Conservation (phyloP, 768 basidiomycete genomes). For the Sistotremastrum niveocremeum region DNA sequence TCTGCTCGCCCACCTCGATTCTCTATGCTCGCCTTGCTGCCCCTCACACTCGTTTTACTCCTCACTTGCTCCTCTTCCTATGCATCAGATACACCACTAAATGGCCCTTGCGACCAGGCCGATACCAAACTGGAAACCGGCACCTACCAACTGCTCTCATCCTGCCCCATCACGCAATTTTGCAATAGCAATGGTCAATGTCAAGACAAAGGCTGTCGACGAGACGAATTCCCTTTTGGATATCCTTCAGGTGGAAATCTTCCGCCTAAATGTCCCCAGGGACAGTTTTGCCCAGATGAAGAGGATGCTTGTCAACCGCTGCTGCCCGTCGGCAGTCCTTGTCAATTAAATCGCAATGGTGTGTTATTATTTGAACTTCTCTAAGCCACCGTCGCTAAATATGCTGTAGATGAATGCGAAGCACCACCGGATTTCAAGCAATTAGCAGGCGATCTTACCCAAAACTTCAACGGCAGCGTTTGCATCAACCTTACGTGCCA, state of each 20-base stretch:
- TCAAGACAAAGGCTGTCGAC: conserved; percentile 52
- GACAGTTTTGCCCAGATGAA: conserved; percentile 78
- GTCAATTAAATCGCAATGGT: conserved; percentile 86
- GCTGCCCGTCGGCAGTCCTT: conserved; percentile 47
- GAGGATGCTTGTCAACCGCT: conserved; percentile 50
- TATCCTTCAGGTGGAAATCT: conserved; percentile 31
- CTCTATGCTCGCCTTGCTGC: conserved; percentile 17
- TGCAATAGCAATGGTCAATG: conserved; percentile 46
- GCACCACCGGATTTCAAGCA: conserved; percentile 51
- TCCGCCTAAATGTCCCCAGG: conserved; percentile 47
- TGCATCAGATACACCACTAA: conserved; percentile 34
- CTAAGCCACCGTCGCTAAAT: no score
- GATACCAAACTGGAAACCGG: conserved; percentile 60
- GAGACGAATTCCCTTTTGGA: conserved; percentile 67
- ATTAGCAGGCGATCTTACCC: conserved; percentile 42
- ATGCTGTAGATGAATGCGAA: conserved; percentile 57
- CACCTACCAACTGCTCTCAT: conserved; percentile 68
- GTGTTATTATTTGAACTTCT: conserved; percentile 8
- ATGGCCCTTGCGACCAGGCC: conserved; percentile 31
- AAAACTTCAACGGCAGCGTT: conserved; percentile 70
- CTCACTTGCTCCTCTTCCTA: conserved; percentile 20
- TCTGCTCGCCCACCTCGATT: background rate
- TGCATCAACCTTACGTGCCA: conserved; percentile 78
- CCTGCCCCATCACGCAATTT: conserved; percentile 61
- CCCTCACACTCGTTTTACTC: conserved; percentile 43